Conservation (phyloP, 257 asterid species). For the Gentiana straminea region DNA sequence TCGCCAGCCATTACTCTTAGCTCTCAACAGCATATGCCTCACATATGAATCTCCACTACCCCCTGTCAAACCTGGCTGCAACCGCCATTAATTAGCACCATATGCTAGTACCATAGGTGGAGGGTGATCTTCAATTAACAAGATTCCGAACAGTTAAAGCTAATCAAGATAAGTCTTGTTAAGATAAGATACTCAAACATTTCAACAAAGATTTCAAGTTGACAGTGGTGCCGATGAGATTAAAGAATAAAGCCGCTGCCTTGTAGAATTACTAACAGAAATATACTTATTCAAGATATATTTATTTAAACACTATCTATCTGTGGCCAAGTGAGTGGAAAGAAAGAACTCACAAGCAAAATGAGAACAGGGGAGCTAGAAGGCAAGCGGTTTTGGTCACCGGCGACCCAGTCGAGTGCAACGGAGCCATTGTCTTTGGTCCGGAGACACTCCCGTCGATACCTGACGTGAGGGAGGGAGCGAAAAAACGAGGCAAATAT, state of each 20-base stretch:
- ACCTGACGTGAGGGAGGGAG: slow-evolving; percentile 55
- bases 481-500: slow-evolving; percentile 79
- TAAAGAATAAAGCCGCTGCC: too few relatives aligned
- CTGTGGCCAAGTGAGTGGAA: neutral
- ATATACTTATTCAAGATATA: too few relatives aligned
- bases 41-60: slow-evolving; percentile 81
- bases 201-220: too few relatives aligned
- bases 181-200: too few relatives aligned
- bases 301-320: too few relatives aligned
- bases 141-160: too few relatives aligned
- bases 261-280: too few relatives aligned
- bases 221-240: too few relatives aligned
- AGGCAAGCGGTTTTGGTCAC: slow-evolving; percentile 47
- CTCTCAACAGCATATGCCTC: slow-evolving; percentile 81
- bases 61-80: slow-evolving; percentile 99
- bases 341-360: slow-evolving; percentile 49
- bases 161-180: too few relatives aligned
- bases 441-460: slow-evolving; percentile 84
- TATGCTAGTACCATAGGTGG: neutral
- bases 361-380: slow-evolving; percentile 64
- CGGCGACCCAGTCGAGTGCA: slow-evolving; percentile 76
- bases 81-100: slow-evolving; percentile 11
- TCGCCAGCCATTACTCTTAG: slow-evolving; percentile 79
- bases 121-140: neutral
- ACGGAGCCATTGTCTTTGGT: slow-evolving; percentile 69